phyloP scores from a whole-genome alignment of 805 yeast genomes.

The Candida peoriensis region DNA sequence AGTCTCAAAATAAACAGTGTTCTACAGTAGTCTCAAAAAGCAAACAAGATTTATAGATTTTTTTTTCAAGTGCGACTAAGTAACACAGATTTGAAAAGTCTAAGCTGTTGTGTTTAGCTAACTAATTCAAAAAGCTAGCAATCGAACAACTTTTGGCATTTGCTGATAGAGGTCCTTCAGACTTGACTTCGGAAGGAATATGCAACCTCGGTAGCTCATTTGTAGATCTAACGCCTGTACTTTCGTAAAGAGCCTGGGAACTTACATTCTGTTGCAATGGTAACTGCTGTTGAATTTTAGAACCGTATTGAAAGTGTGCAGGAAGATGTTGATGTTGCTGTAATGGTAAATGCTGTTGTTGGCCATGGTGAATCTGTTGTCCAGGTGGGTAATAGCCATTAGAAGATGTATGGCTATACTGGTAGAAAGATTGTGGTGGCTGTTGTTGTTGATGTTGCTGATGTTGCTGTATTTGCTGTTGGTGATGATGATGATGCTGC shows the following conservation, averaged over 20 bases:
- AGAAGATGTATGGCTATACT: background rate
- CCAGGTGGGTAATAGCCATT: background rate
- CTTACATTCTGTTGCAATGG: no score
- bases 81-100: no score
- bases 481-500: constrained; percentile 4
- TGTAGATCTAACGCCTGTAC: background rate
- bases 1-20: no score
- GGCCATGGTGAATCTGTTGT: constrained; percentile 12
- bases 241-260: no score
- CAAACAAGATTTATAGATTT: no score
- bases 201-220: constrained; percentile 1
- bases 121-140: constrained; percentile 18
- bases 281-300: no score
- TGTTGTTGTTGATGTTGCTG: constrained; percentile 2
- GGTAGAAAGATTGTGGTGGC: constrained; percentile 2
- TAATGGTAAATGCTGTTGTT: constrained; percentile 9
- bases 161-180: no score
- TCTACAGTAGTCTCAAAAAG: no score
- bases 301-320: background rate
- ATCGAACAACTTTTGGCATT: constrained; percentile 17
- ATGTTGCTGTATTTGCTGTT: constrained; percentile 4
- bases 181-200: background rate
- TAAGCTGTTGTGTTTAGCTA: no score
- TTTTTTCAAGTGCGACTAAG: no score
- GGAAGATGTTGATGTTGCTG: constrained; percentile 8